phyloP scores from a whole-genome alignment of 1,284 basidiomycete genomes.

The Rhodotorula sp. region DNA sequence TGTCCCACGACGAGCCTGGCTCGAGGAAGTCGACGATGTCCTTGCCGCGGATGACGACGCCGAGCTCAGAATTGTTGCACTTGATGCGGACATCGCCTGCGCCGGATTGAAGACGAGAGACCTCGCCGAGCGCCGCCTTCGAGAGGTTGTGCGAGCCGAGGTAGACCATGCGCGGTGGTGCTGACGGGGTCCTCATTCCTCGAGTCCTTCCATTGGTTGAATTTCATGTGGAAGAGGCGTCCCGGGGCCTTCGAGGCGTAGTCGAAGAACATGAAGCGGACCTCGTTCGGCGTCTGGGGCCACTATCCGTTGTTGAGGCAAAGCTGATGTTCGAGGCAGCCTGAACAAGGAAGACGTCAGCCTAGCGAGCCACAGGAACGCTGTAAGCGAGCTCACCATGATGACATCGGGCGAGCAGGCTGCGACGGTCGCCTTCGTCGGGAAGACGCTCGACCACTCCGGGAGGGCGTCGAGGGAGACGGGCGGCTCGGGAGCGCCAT shows the following conservation, averaged over 20 bases:
- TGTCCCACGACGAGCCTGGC: slow-evolving; percentile 28
- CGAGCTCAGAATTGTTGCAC: slow-evolving; percentile 25
- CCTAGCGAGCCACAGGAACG: not conserved
- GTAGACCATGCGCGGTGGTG: slow-evolving; percentile 4
- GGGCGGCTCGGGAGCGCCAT: not conserved
- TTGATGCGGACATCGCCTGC: not conserved
- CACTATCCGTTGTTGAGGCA: not conserved
- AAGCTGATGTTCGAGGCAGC: slow-evolving; percentile 22
- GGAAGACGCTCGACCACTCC: slow-evolving; percentile 24
- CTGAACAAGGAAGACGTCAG: not conserved
- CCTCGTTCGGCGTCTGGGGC: not conserved
- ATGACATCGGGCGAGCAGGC: slow-evolving; percentile 15
- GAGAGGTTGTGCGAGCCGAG: slow-evolving; percentile 35
- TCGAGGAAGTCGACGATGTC: slow-evolving; percentile 21
- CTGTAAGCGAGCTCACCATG: not conserved
- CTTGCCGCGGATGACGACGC: slow-evolving; percentile 24
- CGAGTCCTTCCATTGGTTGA: slow-evolving; percentile 10
- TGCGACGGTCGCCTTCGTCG: slow-evolving; percentile 21
- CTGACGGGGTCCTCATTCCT: not conserved
- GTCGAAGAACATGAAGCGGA: slow-evolving; percentile 20
- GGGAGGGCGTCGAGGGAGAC: not conserved
- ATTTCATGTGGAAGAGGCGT: slow-evolving; percentile 32
- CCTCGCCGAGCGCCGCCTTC: slow-evolving; percentile 22
- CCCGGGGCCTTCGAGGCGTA: slow-evolving; percentile 26
- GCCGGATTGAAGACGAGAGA: slow-evolving; percentile 4